Base-by-base conservation (phyloP, 352 stramenopile genomes). In the Globisporangium uncinulatum region DNA sequence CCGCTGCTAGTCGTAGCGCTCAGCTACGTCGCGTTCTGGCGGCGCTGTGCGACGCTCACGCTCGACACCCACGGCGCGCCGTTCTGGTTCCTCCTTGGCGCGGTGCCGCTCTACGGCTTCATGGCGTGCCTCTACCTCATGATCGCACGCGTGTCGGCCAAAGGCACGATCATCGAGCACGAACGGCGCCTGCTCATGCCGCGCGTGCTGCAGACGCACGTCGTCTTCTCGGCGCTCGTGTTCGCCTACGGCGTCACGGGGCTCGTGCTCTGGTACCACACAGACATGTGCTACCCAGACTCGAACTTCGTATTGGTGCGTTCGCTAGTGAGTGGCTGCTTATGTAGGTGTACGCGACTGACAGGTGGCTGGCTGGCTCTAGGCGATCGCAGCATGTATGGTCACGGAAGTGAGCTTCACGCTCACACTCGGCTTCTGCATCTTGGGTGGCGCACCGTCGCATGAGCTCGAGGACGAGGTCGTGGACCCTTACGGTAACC, bases 131-230 rank as follows among this genome's bases (percentile, higher is more conserved):
- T 93, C 65, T 87, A 93, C 67, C 71, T 93, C 67, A 87, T 95
- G 74, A 75, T 93, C 62, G 79, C 91, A 65, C 83, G 90, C 67
- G 70, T 95, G 19, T 87, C 85, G 52, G 71, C 77, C 19, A 87
- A 90, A 65, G 85, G 85, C 51, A 93, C 85, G 53, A 95, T 95
- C 59, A 71, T 95, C 41, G 79, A 90, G 57, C 75, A 92, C 67
- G 85, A 95, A 63, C 81, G 75, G n/a, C 85, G 85, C 61, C 76
- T 95, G 60, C 69, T 95, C 52, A 95, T 95, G 83, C 84, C 84
- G 46, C 66, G 73, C 15, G 71, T 95, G 61, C 63, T 95, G 48
- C 78, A 91, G 13, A 84, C 89, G 17, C 83, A 91, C 56, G 62
- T 78, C 36, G 69, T 90, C 44, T 95, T 83, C 83, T 87, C 80